Conservation (phyloP, 371 early-diverging fungal species). For the Umbelopsis sp. region DNA sequence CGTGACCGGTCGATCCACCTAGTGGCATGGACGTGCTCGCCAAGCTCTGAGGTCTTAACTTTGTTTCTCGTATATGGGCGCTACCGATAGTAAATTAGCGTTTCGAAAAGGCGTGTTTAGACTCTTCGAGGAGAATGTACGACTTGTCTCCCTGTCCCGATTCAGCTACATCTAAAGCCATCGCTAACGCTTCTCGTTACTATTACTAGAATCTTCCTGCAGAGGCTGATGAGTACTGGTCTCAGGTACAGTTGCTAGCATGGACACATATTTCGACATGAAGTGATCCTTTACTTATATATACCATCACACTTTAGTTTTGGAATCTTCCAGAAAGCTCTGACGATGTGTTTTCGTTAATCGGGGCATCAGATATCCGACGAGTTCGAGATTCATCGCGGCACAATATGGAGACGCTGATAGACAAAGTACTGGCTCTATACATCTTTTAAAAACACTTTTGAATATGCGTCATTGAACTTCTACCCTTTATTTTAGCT, state of each 20-base stretch:
- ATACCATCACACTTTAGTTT: slow-evolving; percentile 47
- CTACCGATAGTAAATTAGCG: slow-evolving; percentile 84
- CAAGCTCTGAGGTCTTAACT: not conserved
- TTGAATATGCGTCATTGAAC: no score
- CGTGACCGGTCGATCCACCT: not conserved
- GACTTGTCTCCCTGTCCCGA: not conserved
- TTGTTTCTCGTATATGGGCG: slow-evolving; percentile 69
- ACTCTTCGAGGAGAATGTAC: slow-evolving; percentile 79
- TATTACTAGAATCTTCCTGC: slow-evolving; percentile 61
- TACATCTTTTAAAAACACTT: no score
- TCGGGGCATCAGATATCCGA: slow-evolving; percentile 83
- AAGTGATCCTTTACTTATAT: not conserved
- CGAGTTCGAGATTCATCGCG: slow-evolving; percentile 72
- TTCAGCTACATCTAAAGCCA: no score
- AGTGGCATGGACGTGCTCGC: not conserved
- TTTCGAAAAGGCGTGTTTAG: slow-evolving; percentile 87
- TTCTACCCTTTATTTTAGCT: slow-evolving; percentile 35
- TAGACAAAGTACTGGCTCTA: slow-evolving; percentile 54
- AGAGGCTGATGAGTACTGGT: slow-evolving; percentile 76
- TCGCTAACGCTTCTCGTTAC: no score
- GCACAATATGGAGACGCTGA: slow-evolving; percentile 75
- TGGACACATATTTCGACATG: not conserved
- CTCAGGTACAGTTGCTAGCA: slow-evolving; percentile 28
- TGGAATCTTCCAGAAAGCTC: slow-evolving; percentile 80
- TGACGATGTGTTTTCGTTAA: slow-evolving; percentile 87